Conservation (phyloP, 495 filamentous ascomycete genomes). For the Aspergillus indologenus region DNA sequence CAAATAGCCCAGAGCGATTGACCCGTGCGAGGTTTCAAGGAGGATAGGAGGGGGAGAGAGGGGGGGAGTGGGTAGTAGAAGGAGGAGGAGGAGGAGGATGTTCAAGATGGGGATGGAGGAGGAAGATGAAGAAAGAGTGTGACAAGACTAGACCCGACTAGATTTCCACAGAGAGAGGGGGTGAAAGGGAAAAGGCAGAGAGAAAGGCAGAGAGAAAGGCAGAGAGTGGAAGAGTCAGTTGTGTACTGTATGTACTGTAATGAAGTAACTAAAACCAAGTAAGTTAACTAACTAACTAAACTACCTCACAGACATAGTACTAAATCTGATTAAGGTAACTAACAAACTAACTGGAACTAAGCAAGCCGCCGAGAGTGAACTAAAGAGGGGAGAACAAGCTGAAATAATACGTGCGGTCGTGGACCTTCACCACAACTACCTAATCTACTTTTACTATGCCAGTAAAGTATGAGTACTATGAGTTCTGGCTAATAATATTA, state of each 20-base stretch:
- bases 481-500: too few species aligned
- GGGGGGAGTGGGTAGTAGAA: constrained; percentile 11
- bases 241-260: constrained; percentile 7
- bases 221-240: constrained; percentile 17
- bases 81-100: constrained; percentile 11
- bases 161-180: constrained; percentile 3
- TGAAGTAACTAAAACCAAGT: neutral
- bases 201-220: constrained; percentile 3
- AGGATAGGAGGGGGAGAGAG: constrained; percentile 9
- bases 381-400: neutral
- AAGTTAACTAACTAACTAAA: too few species aligned
- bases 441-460: neutral
- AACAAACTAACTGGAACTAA: neutral
- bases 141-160: constrained; percentile 3
- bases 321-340: too few species aligned
- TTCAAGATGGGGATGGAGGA: constrained; percentile 5
- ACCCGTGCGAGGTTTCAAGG: constrained; percentile 11
- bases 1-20: constrained; percentile 12
- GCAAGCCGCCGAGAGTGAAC: neutral
- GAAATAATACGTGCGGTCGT: neutral
- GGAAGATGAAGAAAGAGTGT: constrained; percentile 5
- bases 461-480: too few species aligned
- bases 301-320: too few species aligned
- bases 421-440: too few species aligned
- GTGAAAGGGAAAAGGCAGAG: constrained; percentile 4